Conservation (phyloP, 768 basidiomycete genomes). For the Pleurotus tuber-regium region DNA sequence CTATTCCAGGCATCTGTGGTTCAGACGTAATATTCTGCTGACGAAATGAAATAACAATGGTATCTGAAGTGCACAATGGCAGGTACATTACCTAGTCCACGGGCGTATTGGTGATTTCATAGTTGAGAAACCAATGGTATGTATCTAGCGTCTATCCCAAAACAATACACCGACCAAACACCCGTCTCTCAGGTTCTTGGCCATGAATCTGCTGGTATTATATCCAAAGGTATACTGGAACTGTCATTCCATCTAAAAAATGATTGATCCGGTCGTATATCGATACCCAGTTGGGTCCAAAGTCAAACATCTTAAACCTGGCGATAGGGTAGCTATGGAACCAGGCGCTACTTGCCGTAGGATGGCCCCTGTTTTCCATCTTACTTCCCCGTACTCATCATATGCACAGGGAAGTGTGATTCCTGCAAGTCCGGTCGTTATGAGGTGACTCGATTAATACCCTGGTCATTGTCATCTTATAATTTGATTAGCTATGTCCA, state of each 20-base stretch:
- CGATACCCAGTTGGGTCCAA: constrained; percentile 68
- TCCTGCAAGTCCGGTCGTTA: constrained; percentile 83
- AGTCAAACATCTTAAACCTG: constrained; percentile 74
- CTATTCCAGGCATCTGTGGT: constrained; percentile 75
- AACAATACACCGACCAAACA: constrained; percentile 5
- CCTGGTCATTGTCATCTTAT: constrained; percentile 1
- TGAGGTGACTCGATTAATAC: constrained; percentile 45
- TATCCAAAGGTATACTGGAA: constrained; percentile 55
- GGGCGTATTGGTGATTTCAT: constrained; percentile 81
- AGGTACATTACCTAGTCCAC: constrained; percentile 80
- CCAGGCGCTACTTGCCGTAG: constrained; percentile 81
- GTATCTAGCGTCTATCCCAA: background rate
- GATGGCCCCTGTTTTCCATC: constrained; percentile 18
- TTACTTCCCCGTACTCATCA: constrained; percentile 8
- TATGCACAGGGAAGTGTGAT: constrained; percentile 55
- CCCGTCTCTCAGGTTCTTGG: constrained; percentile 70
- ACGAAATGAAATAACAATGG: constrained; percentile 12
- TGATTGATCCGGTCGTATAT: too few relatives aligned
- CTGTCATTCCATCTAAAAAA: too few relatives aligned
- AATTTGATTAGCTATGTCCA: constrained; percentile 63
- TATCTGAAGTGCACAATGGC: constrained; percentile 11
- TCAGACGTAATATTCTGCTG: constrained; percentile 60
- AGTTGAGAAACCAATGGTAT: constrained; percentile 78
- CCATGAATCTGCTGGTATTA: constrained; percentile 86
- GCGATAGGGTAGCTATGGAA: constrained; percentile 90